These are phyloP conservation scores for Lithohypha guttulata DNA, from an alignment of 2,329 filamentous ascomycete species.

Conservation along the genomic window DNA sequence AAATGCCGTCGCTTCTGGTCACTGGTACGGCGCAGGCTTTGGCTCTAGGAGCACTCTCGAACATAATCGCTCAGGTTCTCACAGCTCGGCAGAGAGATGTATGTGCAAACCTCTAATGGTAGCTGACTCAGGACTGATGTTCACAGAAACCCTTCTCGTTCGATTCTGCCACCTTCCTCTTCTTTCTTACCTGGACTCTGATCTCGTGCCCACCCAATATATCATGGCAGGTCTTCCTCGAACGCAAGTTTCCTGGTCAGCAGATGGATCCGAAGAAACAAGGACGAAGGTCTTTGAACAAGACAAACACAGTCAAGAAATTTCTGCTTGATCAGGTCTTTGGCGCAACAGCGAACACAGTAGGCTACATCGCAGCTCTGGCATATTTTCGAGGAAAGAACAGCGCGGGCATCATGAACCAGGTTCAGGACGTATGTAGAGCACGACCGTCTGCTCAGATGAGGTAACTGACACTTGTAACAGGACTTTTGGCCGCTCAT, in stretches of 20 bases:
- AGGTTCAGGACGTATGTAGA: slow-evolving; percentile 26
- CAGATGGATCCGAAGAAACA: slow-evolving; percentile 9
- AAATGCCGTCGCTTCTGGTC: slow-evolving; percentile 32
- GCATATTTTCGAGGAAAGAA: slow-evolving; percentile 35
- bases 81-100: slow-evolving; percentile 52
- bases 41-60: slow-evolving; percentile 55
- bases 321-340: slow-evolving; percentile 49
- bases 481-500: slow-evolving; percentile 30
- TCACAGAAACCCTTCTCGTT: slow-evolving; percentile 41
- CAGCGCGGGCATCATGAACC: slow-evolving; percentile 24
- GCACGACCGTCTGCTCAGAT: neutral
- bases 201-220: slow-evolving; percentile 74
- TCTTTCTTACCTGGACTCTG: slow-evolving; percentile 65
- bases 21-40: slow-evolving; percentile 55
- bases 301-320: slow-evolving; percentile 45
- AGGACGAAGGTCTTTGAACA: slow-evolving; percentile 26
- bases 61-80: slow-evolving; percentile 62
- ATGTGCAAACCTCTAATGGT: neutral
- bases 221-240: slow-evolving; percentile 72
- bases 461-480: slow-evolving; percentile 1
- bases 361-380: slow-evolving; percentile 46
- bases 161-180: slow-evolving; percentile 57
- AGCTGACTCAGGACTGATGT: neutral
- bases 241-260: slow-evolving; percentile 53
- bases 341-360: slow-evolving; percentile 46